phyloP scores from a whole-genome alignment of 306 rosid genomes.

The Vigna unguiculata region DNA sequence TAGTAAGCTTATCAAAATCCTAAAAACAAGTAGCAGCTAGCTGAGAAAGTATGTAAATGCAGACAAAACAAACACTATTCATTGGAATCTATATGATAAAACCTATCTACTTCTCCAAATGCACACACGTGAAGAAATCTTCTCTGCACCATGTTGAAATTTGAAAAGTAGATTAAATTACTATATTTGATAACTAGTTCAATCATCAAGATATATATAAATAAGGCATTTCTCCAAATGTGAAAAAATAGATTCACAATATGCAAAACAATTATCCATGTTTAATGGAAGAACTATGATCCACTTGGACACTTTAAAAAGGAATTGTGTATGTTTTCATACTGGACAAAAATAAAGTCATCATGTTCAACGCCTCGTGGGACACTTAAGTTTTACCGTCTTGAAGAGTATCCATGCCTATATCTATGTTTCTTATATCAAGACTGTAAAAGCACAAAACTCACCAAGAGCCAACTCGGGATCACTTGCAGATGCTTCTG shows the following conservation, averaged over 20 bases:
- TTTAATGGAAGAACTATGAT: background rate
- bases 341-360: slow-evolving; percentile 15
- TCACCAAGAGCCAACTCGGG: slow-evolving; percentile 93
- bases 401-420: background rate
- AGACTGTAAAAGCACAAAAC: slow-evolving; percentile 36
- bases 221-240: slow-evolving; percentile 22
- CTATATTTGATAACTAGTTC: no score
- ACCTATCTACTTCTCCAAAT: slow-evolving; percentile 9
- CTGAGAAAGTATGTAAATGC: slow-evolving; percentile 18
- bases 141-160: no score
- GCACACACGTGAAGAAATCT: slow-evolving; percentile 9
- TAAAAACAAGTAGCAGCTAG: slow-evolving; percentile 21
- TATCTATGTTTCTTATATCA: slow-evolving; percentile 11
- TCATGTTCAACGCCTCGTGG: slow-evolving; percentile 9
- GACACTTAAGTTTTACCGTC: slow-evolving; percentile 14
- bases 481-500: slow-evolving; percentile 76
- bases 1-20: background rate
- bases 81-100: slow-evolving; percentile 4
- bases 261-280: slow-evolving; percentile 14
- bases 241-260: background rate
- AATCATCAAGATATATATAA: slow-evolving; percentile 11
- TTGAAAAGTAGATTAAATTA: no score
- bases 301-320: slow-evolving; percentile 4
- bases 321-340: slow-evolving; percentile 10
- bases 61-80: background rate